A percentile compares a stretch with the other conserved stretches of the same genome.
Evolutionary conservation across 768 basidiomycete species (phyloP).

Genomic region (Psilocybe cubensis): DNA sequence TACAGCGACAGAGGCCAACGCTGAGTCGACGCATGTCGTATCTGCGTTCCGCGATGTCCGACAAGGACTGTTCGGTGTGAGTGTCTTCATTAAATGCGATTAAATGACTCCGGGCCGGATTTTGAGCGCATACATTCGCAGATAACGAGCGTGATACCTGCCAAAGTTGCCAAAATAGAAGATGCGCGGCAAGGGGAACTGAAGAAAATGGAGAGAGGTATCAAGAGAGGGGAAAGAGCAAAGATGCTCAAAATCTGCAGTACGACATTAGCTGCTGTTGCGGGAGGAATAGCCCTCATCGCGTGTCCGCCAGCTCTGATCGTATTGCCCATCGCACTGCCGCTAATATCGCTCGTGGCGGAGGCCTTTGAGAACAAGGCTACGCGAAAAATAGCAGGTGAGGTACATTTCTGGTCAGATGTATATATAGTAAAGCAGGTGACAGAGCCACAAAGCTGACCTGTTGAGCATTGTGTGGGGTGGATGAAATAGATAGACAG

Average conservation of each 20-base stretch:
- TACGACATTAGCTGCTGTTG: slow-evolving; percentile 1
- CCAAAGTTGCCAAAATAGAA: slow-evolving; percentile 1
- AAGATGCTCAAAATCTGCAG: neutral
- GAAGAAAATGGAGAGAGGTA: slow-evolving; percentile 1
- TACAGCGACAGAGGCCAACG: neutral
- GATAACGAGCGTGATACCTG: slow-evolving; percentile 5
- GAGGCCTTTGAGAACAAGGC: neutral
- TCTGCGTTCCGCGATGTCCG: neutral
- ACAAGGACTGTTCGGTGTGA: neutral
- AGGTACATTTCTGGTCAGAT: neutral
- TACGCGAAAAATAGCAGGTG: neutral
- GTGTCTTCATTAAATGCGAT: neutral
- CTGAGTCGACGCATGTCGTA: neutral
- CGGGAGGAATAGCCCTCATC: slow-evolving; percentile 1
- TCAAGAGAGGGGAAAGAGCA: neutral
- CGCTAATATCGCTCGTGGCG: slow-evolving; percentile 1
- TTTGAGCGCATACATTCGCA: neutral
- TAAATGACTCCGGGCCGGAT: neutral
- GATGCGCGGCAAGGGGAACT: neutral
- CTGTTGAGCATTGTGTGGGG: neutral
- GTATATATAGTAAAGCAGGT: neutral
- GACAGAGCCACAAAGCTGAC: no score
- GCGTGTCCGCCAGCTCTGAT: slow-evolving; percentile 9
- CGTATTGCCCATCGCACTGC: slow-evolving; percentile 7
- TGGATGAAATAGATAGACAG: neutral